Conservation (phyloP, 352 stramenopile genomes). For the Pythium scleroteichum region DNA sequence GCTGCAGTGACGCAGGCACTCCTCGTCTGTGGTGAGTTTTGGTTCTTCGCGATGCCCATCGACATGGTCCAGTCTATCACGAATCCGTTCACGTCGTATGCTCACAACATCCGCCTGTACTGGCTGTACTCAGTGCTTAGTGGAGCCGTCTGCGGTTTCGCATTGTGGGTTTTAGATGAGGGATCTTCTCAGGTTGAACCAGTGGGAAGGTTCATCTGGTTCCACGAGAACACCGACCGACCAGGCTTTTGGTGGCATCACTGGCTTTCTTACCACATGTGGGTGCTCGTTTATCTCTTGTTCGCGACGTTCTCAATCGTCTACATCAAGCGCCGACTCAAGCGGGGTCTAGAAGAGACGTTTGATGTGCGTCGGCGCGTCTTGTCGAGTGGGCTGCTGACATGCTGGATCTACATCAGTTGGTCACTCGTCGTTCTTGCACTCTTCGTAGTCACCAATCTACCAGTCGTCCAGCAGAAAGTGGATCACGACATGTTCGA, state of each 20-base stretch:
- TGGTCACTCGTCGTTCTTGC: slow-evolving; percentile 78
- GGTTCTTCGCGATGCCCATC: slow-evolving; percentile 89
- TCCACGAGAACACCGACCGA: slow-evolving; percentile 81
- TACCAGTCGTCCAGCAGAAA: slow-evolving; percentile 35
- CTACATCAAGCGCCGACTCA: slow-evolving; percentile 77
- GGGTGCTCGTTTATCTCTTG: slow-evolving; percentile 75
- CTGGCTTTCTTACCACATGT: slow-evolving; percentile 84
- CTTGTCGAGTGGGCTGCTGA: slow-evolving; percentile 77
- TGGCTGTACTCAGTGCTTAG: slow-evolving; percentile 83
- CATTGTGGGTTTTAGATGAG: slow-evolving; percentile 66
- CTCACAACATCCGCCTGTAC: slow-evolving; percentile 81
- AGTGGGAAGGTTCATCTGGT: slow-evolving; percentile 71
- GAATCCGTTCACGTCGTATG: slow-evolving; percentile 88
- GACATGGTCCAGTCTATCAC: slow-evolving; percentile 90
- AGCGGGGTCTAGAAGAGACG: slow-evolving; percentile 78
- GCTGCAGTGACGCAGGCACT: slow-evolving; percentile 73
- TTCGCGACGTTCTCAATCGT: slow-evolving; percentile 71
- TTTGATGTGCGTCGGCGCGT: slow-evolving; percentile 82
- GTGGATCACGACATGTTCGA: slow-evolving; percentile 34
- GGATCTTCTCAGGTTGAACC: slow-evolving; percentile 22
- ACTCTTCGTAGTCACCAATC: slow-evolving; percentile 69
- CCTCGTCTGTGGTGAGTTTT: slow-evolving; percentile 85
- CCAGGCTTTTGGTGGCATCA: slow-evolving; percentile 80
- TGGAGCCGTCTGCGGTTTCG: slow-evolving; percentile 60
- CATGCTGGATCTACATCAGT: slow-evolving; percentile 82